Evolutionary conservation across 352 stramenopile species (phyloP).

Genomic region (Phytophthora palmivora): DNA sequence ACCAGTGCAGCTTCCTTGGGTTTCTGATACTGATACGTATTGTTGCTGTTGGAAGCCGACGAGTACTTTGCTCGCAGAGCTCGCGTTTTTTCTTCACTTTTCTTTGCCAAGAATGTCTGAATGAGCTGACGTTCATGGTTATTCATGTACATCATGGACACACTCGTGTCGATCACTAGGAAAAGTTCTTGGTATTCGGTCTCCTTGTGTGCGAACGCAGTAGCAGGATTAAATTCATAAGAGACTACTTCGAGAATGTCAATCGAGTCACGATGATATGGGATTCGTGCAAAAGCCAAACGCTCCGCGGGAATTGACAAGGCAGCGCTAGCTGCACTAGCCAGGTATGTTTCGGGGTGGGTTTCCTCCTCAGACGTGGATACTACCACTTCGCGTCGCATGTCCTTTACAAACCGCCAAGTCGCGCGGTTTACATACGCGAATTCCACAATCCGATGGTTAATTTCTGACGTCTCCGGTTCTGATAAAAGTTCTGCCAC

Average conservation of each 20-base stretch:
- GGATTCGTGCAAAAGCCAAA: slow-evolving; percentile 64
- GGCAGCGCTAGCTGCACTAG: slow-evolving; percentile 37
- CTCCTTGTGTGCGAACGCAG: slow-evolving; percentile 35
- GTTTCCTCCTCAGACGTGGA: slow-evolving; percentile 40
- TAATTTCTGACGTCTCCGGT: slow-evolving; percentile 51
- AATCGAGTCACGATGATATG: slow-evolving; percentile 67
- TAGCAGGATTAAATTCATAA: slow-evolving; percentile 45
- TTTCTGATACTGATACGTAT: slow-evolving; percentile 71
- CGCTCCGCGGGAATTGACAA: slow-evolving; percentile 62
- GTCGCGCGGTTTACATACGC: slow-evolving; percentile 69
- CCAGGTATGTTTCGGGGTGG: slow-evolving; percentile 48
- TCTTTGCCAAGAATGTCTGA: slow-evolving; percentile 62
- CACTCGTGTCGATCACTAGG: slow-evolving; percentile 64
- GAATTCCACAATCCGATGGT: slow-evolving; percentile 72
- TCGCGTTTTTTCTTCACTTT: slow-evolving; percentile 67
- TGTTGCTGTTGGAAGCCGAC: slow-evolving; percentile 44
- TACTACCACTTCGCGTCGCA: slow-evolving; percentile 67
- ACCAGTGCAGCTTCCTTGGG: slow-evolving; percentile 81
- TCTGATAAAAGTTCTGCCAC: slow-evolving; percentile 71
- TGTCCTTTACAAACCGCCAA: slow-evolving; percentile 68
- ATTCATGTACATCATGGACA: slow-evolving; percentile 46
- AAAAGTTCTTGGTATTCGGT: slow-evolving; percentile 73
- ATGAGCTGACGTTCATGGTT: slow-evolving; percentile 59
- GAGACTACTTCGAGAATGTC: slow-evolving; percentile 79
- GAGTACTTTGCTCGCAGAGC: slow-evolving; percentile 54